These are phyloP conservation scores for Dictyostelium firmibasis DNA, from an alignment of 78 protist genomes.

Conservation along the genomic window DNA sequence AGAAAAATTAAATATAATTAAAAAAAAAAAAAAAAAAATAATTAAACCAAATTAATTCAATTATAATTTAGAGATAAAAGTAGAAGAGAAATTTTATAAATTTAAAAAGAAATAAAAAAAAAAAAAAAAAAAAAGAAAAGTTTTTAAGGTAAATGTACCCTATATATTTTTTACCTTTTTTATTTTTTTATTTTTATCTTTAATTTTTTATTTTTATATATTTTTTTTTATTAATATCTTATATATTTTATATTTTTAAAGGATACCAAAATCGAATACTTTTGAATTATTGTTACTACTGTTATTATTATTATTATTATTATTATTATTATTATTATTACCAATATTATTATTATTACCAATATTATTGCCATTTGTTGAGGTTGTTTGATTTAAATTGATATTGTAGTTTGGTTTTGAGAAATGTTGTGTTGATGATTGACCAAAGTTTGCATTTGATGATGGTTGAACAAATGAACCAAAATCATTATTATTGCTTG, in stretches of 20 bases:
- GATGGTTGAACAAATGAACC: not conserved
- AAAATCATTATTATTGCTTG: not conserved
- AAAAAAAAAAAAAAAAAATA: too few species aligned
- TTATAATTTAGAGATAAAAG: too few species aligned
- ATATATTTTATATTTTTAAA: not conserved
- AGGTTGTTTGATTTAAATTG: conserved; percentile 3
- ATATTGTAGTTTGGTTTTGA: conserved; percentile 59
- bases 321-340: not conserved
- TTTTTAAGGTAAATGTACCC: too few species aligned
- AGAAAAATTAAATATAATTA: too few species aligned
- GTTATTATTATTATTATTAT: not conserved
- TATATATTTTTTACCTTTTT: too few species aligned
- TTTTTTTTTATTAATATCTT: too few species aligned
- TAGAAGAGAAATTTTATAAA: too few species aligned
- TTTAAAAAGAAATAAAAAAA: too few species aligned
- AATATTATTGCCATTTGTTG: not conserved
- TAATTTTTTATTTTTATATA: too few species aligned
- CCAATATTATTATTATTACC: not conserved
- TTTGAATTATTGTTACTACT: not conserved
- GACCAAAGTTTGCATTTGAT: not conserved
- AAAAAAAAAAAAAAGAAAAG: too few species aligned
- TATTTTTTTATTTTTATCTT: too few species aligned
- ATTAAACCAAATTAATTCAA: too few species aligned
- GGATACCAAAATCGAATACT: not conserved
- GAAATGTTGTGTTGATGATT: not conserved